Conservation (phyloP, 2,329 filamentous ascomycete species). For the Colletotrichum tropicale region DNA sequence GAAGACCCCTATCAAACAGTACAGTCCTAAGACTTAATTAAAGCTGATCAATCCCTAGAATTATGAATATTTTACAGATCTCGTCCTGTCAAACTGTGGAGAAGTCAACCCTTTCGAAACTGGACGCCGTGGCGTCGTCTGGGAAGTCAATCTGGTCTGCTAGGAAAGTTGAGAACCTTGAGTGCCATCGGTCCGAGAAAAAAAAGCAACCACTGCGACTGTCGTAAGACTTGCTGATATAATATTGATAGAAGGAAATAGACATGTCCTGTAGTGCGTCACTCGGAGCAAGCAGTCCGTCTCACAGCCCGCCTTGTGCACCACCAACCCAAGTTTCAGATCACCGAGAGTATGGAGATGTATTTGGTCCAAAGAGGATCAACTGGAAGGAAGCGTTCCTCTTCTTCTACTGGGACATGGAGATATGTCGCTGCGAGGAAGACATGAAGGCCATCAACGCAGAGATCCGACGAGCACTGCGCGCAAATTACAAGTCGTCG, state of each 20-base stretch:
- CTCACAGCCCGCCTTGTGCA: background rate
- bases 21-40: background rate
- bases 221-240: background rate
- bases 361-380: background rate
- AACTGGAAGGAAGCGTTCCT: slow-evolving; percentile 12
- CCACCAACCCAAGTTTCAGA: background rate
- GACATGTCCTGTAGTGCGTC: background rate
- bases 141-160: background rate
- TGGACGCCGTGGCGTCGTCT: background rate
- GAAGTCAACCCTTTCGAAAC: background rate
- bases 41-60: background rate
- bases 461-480: background rate
- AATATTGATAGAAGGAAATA: background rate
- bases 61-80: background rate
- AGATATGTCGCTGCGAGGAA: background rate
- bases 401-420: slow-evolving; percentile 9
- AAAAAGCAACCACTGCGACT: background rate
- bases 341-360: background rate
- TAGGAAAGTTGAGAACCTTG: background rate
- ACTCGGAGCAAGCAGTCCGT: background rate
- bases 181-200: background rate
- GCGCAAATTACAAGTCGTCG: background rate
- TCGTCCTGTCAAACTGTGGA: background rate
- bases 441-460: background rate
- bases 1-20: background rate